These are phyloP conservation scores for Termitomyces sp. DNA, from an alignment of 1,284 basidiomycete species.

Conservation along the genomic window DNA sequence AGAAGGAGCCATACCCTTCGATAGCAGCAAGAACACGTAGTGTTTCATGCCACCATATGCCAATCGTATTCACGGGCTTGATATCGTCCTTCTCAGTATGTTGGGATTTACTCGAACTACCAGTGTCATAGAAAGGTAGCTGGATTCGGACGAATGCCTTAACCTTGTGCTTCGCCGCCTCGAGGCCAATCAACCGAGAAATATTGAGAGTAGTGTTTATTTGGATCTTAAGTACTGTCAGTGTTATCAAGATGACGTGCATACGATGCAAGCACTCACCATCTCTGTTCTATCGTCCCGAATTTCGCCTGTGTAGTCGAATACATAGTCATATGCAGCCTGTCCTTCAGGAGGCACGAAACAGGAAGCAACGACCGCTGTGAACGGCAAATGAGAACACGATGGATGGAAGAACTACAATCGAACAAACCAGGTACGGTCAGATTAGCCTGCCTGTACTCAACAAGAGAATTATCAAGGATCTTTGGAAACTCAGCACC, in stretches of 20 bases:
- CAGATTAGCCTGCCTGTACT: constrained; percentile 82
- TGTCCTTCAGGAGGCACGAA: constrained; percentile 69
- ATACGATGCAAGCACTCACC: constrained; percentile 34
- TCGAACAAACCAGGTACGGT: constrained; percentile 57
- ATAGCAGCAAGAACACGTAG: constrained; percentile 74
- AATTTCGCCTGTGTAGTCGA: constrained; percentile 80
- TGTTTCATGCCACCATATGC: constrained; percentile 89
- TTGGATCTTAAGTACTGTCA: constrained; percentile 50
- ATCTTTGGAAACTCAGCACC: constrained; percentile 72
- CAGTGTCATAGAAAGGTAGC: constrained; percentile 79
- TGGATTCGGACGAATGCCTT: constrained; percentile 78
- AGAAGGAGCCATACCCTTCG: constrained; percentile 44
- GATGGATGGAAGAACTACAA: constrained; percentile 2
- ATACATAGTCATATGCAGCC: constrained; percentile 66
- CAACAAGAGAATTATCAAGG: constrained; percentile 61
- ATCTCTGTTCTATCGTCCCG: constrained; percentile 74
- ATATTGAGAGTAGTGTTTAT: constrained; percentile 75
- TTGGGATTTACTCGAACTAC: constrained; percentile 46
- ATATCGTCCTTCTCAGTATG: constrained; percentile 73
- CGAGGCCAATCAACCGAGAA: constrained; percentile 61
- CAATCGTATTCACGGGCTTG: constrained; percentile 68
- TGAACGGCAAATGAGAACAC: constrained; percentile 7
- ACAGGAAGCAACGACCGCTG: constrained; percentile 58
- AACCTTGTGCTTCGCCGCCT: constrained; percentile 62
- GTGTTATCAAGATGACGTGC: constrained; percentile 2